Evolutionary conservation across 164 flowering plant species (phyloP), one percentile per base, ranked within the genome.

Genomic region (Aristolochia californica): DNA sequence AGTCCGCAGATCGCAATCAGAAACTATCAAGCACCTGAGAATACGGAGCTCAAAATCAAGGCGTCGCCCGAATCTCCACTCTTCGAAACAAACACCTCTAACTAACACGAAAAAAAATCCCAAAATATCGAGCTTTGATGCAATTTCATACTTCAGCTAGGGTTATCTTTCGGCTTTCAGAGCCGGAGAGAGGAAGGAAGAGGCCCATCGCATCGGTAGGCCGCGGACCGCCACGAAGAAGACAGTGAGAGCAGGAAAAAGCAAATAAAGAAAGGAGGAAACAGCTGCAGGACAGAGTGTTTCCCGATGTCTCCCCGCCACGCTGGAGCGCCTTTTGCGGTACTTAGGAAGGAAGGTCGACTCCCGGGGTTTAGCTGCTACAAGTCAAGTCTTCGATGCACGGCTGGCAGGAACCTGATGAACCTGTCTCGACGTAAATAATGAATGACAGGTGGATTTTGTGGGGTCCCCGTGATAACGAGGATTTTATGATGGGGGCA

Each of bases 221-320:
- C 16, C 14, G 59, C 14, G 11, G 27, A 34, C 45, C 48, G 27
- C 48, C 59, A 43, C 15, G 44, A 48, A 24, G 48, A 4, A 12
- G 45, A 18, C 25, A 11, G 48, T 8, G 23, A 22, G 59, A 23
- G 16, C 21, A 50, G 4, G 20, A 12, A 16, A 22, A 23, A 38
- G 45, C 7, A n/a, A 34, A 17, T 17, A 34, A 11, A 44, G 22
- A 17, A 15, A 14, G 45, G 45, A 40, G 18, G 28, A 1, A 49
- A 57, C 60, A 57, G 60, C 50, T 15, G 26, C 34, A 0, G 34
- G 60, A 44, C 60, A 45, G 60, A 16, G 47, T 43, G 60, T n/a
- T 57, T 25, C 60, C 26, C 59, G 23, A 43, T 43, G 26, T 20
- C 17, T 40, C 43, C 7, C 25, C 22, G 59, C 48, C 59, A 21